These are phyloP conservation scores for Hansenula sp. DNA, from an alignment of 1,139 yeast genomes.

Conservation along the genomic window DNA sequence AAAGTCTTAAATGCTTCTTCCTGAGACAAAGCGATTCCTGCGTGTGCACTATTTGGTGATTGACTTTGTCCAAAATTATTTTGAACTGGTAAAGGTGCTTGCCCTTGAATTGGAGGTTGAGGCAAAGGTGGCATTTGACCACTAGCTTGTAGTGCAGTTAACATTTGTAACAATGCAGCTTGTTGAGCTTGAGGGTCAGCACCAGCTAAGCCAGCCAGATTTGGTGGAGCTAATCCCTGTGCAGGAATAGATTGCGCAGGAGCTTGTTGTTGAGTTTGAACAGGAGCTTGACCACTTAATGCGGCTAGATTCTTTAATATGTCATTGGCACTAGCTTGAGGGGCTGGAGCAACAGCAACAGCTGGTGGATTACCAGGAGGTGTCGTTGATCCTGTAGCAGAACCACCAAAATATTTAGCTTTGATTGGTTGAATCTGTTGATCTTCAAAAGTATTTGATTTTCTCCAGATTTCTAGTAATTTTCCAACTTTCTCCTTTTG, in stretches of 20 bases:
- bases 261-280: constrained; percentile 20
- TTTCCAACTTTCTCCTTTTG: constrained; percentile 73
- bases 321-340: constrained; percentile 48
- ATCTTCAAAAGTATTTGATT: constrained; percentile 72
- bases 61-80: constrained; percentile 5
- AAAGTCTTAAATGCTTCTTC: constrained; percentile 24
- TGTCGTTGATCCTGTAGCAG: constrained; percentile 36
- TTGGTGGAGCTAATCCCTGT: constrained; percentile 19
- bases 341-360: constrained; percentile 19
- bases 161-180: constrained; percentile 42
- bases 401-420: constrained; percentile 51
- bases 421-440: constrained; percentile 52
- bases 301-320: constrained; percentile 66
- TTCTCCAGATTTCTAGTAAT: constrained; percentile 89
- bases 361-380: constrained; percentile 32
- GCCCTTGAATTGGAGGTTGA: constrained; percentile 12
- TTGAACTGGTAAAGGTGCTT: constrained; percentile 7
- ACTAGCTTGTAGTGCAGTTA: constrained; percentile 30
- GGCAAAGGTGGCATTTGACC: constrained; percentile 25
- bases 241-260: constrained; percentile 15
- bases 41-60: constrained; percentile 4
- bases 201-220: constrained; percentile 20
- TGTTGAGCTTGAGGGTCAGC: constrained; percentile 31
- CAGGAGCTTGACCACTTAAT: constrained; percentile 27
- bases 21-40: constrained; percentile 14